Percentiles rank a stretch among this genome's conserved stretches.
phyloP scores from a whole-genome alignment of 2,329 filamentous ascomycete species.

The Hymenotorrendiella dingleyae region DNA sequence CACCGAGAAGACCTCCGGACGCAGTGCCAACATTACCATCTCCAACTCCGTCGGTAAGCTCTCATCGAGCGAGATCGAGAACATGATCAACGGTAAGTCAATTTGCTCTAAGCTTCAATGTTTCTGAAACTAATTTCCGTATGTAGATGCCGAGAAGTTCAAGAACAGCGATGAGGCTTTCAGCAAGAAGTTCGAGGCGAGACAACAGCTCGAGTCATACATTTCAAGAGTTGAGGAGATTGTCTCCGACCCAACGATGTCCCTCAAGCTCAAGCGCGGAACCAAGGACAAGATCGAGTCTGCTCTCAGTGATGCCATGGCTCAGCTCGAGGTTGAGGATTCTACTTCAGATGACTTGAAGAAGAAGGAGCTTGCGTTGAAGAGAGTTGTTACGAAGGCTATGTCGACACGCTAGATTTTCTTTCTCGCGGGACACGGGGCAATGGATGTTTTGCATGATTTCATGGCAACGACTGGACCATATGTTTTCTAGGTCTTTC shows the following conservation, averaged over 20 bases:
- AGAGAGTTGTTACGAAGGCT: conserved; percentile 95
- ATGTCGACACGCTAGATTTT: conserved; percentile 78
- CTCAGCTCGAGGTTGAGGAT: conserved; percentile 92
- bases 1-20: conserved; percentile 97
- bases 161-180: conserved; percentile 97
- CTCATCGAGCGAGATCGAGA: conserved; percentile 89
- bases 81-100: conserved; percentile 77
- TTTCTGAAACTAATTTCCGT: conserved; percentile 14
- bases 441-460: conserved; percentile 27
- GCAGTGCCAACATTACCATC: conserved; percentile 99
- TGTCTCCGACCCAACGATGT: conserved; percentile 90
- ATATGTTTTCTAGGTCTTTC: conserved; percentile 27
- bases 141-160: conserved; percentile 93
- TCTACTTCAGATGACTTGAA: conserved; percentile 88
- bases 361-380: conserved; percentile 99
- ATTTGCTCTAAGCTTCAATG: not conserved
- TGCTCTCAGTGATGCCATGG: conserved; percentile 95
- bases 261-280: conserved; percentile 95
- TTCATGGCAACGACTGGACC: conserved; percentile 29
- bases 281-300: conserved; percentile 99
- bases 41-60: conserved; percentile 99
- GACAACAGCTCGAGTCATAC: conserved; percentile 99
- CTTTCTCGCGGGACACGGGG: conserved; percentile 17
- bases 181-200: conserved; percentile 98
- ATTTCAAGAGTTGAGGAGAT: conserved; percentile 99